A percentile compares a stretch with the other conserved stretches of the same genome.
These are phyloP conservation scores for Gentiana straminea DNA, from an alignment of 257 asterid genomes.

Conservation along the genomic window DNA sequence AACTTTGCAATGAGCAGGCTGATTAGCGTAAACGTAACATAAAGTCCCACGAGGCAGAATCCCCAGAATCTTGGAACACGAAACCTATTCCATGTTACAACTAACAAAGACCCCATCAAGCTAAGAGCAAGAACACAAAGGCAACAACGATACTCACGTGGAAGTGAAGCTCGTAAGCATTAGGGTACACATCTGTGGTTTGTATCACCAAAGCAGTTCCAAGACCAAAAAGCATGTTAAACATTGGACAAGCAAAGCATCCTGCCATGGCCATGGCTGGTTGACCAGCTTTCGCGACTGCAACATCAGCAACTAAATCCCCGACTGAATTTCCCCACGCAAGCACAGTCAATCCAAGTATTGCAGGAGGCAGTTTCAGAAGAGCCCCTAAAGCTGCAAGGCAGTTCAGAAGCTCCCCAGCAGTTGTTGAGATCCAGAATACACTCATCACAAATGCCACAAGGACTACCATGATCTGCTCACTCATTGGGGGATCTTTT, in stretches of 20 bases:
- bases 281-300: slow-evolving; percentile 90
- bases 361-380: slow-evolving; percentile 55
- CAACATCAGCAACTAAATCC: slow-evolving; percentile 94
- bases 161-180: slow-evolving; percentile 67
- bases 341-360: slow-evolving; percentile 85
- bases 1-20: slow-evolving; percentile 63
- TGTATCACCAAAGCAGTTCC: slow-evolving; percentile 86
- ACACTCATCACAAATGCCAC: slow-evolving; percentile 86
- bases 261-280: slow-evolving; percentile 99
- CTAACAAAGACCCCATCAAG: slow-evolving; percentile 90
- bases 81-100: slow-evolving; percentile 82
- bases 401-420: slow-evolving; percentile 90
- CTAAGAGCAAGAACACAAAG: slow-evolving; percentile 82
- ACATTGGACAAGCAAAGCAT: slow-evolving; percentile 97
- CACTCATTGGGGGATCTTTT: slow-evolving; percentile 67
- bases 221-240: slow-evolving; percentile 92
- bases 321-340: slow-evolving; percentile 98
- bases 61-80: slow-evolving; percentile 98
- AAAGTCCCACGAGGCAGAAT: slow-evolving; percentile 84
- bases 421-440: slow-evolving; percentile 84
- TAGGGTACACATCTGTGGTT: slow-evolving; percentile 56
- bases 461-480: slow-evolving; percentile 47
- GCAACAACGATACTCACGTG: slow-evolving; percentile 90
- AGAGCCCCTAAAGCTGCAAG: slow-evolving; percentile 71
- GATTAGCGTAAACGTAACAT: slow-evolving; percentile 47